Evolutionary conservation across 805 yeast genomes (phyloP).

Genomic region (Candida taoyuanica): DNA sequence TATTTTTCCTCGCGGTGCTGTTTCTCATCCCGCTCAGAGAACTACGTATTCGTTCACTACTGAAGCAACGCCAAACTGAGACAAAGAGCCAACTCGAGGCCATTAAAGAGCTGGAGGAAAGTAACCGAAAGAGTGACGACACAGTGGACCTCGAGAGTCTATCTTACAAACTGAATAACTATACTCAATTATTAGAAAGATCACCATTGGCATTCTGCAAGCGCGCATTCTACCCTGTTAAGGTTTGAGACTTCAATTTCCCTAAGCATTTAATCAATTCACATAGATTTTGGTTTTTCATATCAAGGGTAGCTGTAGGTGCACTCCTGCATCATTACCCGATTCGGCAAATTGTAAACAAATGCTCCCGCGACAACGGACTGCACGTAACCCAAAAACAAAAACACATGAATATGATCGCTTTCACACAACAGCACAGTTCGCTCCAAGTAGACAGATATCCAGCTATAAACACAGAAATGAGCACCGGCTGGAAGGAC

Average conservation of each 20-base stretch:
- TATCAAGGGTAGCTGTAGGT: too few relatives aligned
- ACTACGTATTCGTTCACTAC: slow-evolving; percentile 37
- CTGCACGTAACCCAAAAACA: neutral
- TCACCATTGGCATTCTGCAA: slow-evolving; percentile 8
- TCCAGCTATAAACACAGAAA: too few relatives aligned
- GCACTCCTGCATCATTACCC: slow-evolving; percentile 1
- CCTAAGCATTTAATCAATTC: neutral
- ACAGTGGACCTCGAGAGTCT: slow-evolving; percentile 3
- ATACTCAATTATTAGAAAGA: slow-evolving; percentile 7
- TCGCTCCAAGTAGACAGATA: too few relatives aligned
- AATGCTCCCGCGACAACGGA: neutral
- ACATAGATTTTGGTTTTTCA: too few relatives aligned
- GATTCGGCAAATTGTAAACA: slow-evolving; percentile 17
- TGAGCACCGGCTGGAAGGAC: slow-evolving; percentile 13
- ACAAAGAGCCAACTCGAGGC: neutral
- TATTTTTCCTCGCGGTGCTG: slow-evolving; percentile 39
- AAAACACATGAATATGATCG: too few relatives aligned
- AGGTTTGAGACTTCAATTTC: too few relatives aligned
- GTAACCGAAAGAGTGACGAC: neutral
- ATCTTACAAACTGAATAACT: slow-evolving; percentile 1
- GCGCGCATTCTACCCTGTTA: slow-evolving; percentile 16
- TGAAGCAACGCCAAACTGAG: slow-evolving; percentile 5
- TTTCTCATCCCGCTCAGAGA: slow-evolving; percentile 46
- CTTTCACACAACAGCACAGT: too few relatives aligned
- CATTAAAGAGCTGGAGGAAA: neutral